A percentile compares a stretch with the other conserved stretches of the same genome.
Conservation (phyloP, 2,329 filamentous ascomycete species). For the Trichoderma sp. region DNA sequence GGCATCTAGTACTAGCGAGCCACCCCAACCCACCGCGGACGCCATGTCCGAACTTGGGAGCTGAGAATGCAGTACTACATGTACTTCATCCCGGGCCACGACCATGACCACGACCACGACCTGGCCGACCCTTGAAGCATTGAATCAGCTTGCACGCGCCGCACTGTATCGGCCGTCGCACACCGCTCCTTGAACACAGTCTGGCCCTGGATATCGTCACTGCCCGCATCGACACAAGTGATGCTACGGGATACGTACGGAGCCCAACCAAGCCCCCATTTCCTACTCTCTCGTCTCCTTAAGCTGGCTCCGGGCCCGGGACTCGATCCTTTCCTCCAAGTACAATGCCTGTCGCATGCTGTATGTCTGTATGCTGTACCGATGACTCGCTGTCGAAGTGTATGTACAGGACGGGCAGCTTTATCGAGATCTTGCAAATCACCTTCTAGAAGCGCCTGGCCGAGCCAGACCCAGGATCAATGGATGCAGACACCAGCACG, state of each 20-base stretch:
- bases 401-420: not conserved
- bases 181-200: constrained; percentile 30
- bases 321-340: not conserved
- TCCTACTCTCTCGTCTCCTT: not conserved
- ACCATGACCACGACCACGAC: not conserved
- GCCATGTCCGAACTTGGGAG: constrained; percentile 25
- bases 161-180: constrained; percentile 36
- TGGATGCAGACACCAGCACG: not conserved
- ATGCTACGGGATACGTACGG: no score
- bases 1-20: constrained; percentile 12
- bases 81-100: not conserved
- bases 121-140: not conserved
- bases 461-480: not conserved
- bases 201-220: constrained; percentile 31
- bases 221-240: constrained; percentile 30
- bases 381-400: not conserved
- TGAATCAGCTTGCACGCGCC: constrained; percentile 9
- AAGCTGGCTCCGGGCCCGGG: not conserved
- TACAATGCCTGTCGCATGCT: not conserved
- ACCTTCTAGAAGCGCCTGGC: constrained; percentile 18
- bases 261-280: no score
- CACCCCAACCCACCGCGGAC: constrained; percentile 25
- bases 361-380: not conserved
- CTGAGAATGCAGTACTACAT: constrained; percentile 4
- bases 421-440: not conserved